Evolutionary conservation across 371 early-diverging fungal genomes (phyloP).

Genomic region (Rhizopus microsporus): DNA sequence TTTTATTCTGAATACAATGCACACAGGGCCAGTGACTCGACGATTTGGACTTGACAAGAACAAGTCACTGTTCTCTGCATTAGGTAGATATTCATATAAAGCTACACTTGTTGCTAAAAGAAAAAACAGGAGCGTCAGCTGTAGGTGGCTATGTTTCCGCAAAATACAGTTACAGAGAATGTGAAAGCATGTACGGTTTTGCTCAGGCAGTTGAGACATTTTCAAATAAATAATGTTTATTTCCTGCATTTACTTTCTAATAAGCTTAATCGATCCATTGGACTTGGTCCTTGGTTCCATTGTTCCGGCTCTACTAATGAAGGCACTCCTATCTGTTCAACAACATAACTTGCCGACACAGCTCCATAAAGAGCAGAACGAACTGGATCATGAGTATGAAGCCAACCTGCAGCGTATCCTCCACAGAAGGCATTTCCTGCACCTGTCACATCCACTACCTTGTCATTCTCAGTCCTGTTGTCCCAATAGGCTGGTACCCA

Average conservation of each 20-base stretch:
- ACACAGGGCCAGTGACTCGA: slow-evolving; percentile 17
- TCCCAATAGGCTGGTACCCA: slow-evolving; percentile 49
- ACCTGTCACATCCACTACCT: slow-evolving; percentile 47
- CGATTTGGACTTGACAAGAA: slow-evolving; percentile 20
- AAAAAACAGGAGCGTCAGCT: slow-evolving; percentile 11
- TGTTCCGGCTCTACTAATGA: slow-evolving; percentile 2
- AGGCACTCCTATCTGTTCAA: slow-evolving; percentile 51
- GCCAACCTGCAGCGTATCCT: slow-evolving; percentile 37
- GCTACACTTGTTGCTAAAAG: not conserved
- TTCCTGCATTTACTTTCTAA: slow-evolving; percentile 14
- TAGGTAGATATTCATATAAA: slow-evolving; percentile 6
- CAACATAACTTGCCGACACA: slow-evolving; percentile 43
- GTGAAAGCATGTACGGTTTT: slow-evolving; percentile 18
- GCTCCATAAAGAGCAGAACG: slow-evolving; percentile 40
- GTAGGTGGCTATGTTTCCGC: slow-evolving; percentile 19
- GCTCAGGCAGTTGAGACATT: slow-evolving; percentile 14
- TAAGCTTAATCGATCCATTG: slow-evolving; percentile 22
- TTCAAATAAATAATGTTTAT: not conserved
- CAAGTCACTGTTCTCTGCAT: slow-evolving; percentile 17
- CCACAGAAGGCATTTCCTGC: slow-evolving; percentile 56
- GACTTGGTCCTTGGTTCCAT: slow-evolving; percentile 37
- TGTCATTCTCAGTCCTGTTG: slow-evolving; percentile 8
- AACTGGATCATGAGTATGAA: slow-evolving; percentile 27
- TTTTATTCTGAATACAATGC: not conserved
- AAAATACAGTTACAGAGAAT: slow-evolving; percentile 18